phyloP scores from a whole-genome alignment of 352 stramenopile genomes.

The Phytopythium delawarense region DNA sequence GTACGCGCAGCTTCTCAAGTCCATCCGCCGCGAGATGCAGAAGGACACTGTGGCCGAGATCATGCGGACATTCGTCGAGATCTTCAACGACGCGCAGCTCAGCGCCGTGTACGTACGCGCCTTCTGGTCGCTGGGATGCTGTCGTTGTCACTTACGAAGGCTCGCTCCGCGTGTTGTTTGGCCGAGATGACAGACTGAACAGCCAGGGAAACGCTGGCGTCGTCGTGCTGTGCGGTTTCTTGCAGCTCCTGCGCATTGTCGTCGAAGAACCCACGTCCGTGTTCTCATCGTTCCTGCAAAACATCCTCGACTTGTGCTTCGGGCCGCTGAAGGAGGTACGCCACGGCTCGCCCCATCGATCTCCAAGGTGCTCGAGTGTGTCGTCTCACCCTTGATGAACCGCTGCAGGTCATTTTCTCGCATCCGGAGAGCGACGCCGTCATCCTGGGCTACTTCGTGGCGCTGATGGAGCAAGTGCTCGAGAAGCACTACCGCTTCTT shows the following conservation, averaged over 20 bases:
- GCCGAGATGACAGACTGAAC: slow-evolving; percentile 34
- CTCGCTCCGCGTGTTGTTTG: background rate
- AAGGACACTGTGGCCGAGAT: slow-evolving; percentile 67
- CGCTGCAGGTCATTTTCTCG: slow-evolving; percentile 57
- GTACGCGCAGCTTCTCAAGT: slow-evolving; percentile 75
- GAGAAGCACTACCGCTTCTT: slow-evolving; percentile 85
- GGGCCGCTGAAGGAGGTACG: slow-evolving; percentile 71
- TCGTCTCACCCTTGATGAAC: background rate
- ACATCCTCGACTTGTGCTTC: slow-evolving; percentile 76
- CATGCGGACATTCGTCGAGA: slow-evolving; percentile 75
- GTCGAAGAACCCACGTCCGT: slow-evolving; percentile 71
- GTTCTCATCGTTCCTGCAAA: slow-evolving; percentile 70
- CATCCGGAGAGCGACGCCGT: slow-evolving; percentile 66
- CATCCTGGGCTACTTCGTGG: slow-evolving; percentile 66
- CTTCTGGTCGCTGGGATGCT: background rate
- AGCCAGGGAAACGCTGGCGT: slow-evolving; percentile 55
- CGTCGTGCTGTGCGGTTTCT: slow-evolving; percentile 72
- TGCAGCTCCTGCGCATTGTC: slow-evolving; percentile 74
- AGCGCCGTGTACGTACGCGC: slow-evolving; percentile 43
- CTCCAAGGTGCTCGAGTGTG: background rate
- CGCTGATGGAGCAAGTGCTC: slow-evolving; percentile 66
- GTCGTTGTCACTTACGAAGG: background rate
- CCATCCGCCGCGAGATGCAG: slow-evolving; percentile 79
- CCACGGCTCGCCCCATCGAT: background rate
- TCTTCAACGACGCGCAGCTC: slow-evolving; percentile 76